A percentile compares a stretch with the other conserved stretches of the same genome.
Evolutionary conservation across 441 rosid genomes (phyloP).

Genomic region (Dalechampia spathulata): DNA sequence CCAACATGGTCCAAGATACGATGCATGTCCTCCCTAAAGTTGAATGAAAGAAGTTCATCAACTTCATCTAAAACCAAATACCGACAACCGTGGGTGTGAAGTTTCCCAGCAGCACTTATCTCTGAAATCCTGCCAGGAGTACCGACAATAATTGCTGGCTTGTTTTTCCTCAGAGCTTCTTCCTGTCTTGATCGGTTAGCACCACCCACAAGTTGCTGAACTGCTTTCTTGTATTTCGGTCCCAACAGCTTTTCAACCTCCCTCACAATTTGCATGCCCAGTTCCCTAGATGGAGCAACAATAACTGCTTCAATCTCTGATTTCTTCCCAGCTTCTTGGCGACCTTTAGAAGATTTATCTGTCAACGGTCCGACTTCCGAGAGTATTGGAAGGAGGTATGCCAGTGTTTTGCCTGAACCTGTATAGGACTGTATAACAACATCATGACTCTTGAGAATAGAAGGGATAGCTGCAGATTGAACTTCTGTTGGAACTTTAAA

Average conservation of each 20-base stretch:
- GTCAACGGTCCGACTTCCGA: constrained; percentile 69
- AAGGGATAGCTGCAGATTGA: constrained; percentile 76
- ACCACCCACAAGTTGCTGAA: constrained; percentile 96
- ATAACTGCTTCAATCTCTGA: constrained; percentile 71
- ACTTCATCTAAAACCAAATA: constrained; percentile 85
- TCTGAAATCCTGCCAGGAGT: constrained; percentile 91
- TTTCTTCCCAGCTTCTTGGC: constrained; percentile 34
- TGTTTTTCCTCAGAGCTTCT: constrained; percentile 89
- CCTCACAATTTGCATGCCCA: constrained; percentile 91
- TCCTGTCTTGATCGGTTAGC: constrained; percentile 92
- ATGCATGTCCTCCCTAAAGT: constrained; percentile 81
- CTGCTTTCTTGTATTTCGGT: constrained; percentile 59
- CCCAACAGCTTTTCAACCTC: constrained; percentile 88
- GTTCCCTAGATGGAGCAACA: constrained; percentile 90
- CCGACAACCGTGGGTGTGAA: constrained; percentile 79
- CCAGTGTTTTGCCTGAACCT: constrained; percentile 85
- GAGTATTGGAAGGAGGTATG: constrained; percentile 41
- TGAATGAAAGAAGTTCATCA: constrained; percentile 83
- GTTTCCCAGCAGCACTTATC: constrained; percentile 85
- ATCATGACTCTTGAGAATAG: constrained; percentile 61
- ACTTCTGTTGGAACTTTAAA: constrained; percentile 78
- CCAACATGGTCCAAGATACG: constrained; percentile 84
- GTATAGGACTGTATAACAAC: constrained; percentile 91
- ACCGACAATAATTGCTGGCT: constrained; percentile 80
- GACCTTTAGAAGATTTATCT: constrained; percentile 26